Percentiles rank a stretch among this genome's conserved stretches.
phyloP scores from a whole-genome alignment of 805 yeast genomes.

The Candida insectorum region DNA sequence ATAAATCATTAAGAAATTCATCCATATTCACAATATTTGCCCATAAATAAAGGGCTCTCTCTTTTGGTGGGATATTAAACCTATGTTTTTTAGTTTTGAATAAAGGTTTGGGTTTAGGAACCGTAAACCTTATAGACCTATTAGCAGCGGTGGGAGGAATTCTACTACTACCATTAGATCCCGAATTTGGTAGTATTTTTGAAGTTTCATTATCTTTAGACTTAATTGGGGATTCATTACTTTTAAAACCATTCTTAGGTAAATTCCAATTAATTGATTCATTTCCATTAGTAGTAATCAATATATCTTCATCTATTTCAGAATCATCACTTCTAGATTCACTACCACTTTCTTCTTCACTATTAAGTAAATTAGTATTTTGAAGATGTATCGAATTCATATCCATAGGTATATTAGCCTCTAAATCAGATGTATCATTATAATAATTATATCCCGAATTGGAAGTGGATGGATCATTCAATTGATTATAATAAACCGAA shows the following conservation, averaged over 20 bases:
- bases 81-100: conserved; percentile 9
- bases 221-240: not conserved
- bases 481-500: conserved; percentile 33
- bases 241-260: not conserved
- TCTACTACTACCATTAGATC: not conserved
- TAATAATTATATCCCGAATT: conserved; percentile 8
- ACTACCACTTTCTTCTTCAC: conserved; percentile 5
- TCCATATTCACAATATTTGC: conserved; percentile 93
- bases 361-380: conserved; percentile 5
- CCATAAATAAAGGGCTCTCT: conserved; percentile 92
- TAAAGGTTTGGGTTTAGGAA: conserved; percentile 10
- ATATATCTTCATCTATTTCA: not conserved
- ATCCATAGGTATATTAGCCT: conserved; percentile 7
- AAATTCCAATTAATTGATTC: conserved; percentile 4
- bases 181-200: no score
- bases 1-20: conserved; percentile 76
- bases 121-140: conserved; percentile 10
- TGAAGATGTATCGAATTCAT: conserved; percentile 3
- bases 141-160: not conserved
- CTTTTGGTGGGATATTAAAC: conserved; percentile 44
- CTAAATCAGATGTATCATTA: conserved; percentile 18
- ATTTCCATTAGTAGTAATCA: not conserved
- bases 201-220: not conserved
- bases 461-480: conserved; percentile 18
- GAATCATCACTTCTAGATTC: not conserved